Conservation (phyloP, 2,329 filamentous ascomycete genomes). For the Diaporthe vexans region DNA sequence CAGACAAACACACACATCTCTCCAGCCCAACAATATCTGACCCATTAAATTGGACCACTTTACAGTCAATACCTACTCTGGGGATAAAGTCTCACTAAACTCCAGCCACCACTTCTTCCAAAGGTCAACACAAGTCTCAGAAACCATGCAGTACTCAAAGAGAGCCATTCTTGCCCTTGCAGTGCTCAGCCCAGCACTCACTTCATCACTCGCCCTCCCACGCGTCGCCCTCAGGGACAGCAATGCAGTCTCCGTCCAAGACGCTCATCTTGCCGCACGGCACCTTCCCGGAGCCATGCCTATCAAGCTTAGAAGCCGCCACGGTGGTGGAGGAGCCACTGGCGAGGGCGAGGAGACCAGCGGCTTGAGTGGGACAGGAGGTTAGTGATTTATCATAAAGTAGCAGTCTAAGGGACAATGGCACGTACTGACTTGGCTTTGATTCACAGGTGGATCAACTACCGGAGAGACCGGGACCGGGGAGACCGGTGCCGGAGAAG, state of each 20-base stretch:
- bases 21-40: neutral
- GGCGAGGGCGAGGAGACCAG: neutral
- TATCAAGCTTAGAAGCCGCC: constrained; percentile 3
- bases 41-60: neutral
- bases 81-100: neutral
- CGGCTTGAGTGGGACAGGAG: neutral
- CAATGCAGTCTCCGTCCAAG: neutral
- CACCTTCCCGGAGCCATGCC: constrained; percentile 18
- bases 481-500: neutral
- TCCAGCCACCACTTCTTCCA: neutral
- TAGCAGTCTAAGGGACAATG: no score
- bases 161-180: constrained; percentile 31
- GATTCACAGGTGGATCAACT: neutral
- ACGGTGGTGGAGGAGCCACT: neutral
- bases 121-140: neutral
- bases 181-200: constrained; percentile 36
- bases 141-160: constrained; percentile 36
- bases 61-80: neutral
- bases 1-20: neutral
- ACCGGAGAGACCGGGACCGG: neutral
- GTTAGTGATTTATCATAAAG: neutral
- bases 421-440: neutral
- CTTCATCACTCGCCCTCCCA: constrained; percentile 29
- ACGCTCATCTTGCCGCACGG: neutral
- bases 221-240: neutral